phyloP scores from a whole-genome alignment of 768 basidiomycete species.

The Russula emetica region DNA sequence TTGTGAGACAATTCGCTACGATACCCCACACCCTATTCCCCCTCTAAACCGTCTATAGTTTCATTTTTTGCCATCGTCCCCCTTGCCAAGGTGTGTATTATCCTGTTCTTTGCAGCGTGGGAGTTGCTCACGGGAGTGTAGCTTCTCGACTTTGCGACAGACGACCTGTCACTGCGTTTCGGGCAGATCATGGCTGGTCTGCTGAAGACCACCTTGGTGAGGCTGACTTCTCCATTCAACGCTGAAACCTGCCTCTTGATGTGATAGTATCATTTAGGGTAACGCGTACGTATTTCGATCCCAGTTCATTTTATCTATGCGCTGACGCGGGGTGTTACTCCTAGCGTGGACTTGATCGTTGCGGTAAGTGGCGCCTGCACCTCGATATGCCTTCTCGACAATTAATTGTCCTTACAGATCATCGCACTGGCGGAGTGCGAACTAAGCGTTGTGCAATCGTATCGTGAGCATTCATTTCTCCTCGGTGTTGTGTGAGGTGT shows the following conservation, averaged over 20 bases:
- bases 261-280: conserved; percentile 24
- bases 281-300: conserved; percentile 30
- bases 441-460: conserved; percentile 44
- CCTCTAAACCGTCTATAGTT: conserved; percentile 39
- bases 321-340: conserved; percentile 1
- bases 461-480: conserved; percentile 34
- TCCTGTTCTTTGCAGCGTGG: background rate
- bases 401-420: conserved; percentile 35
- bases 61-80: conserved; percentile 81
- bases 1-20: conserved; percentile 44
- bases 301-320: background rate
- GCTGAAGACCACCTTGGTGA: conserved; percentile 76
- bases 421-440: conserved; percentile 45
- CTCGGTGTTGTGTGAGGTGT: background rate
- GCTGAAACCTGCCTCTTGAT: background rate
- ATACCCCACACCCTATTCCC: background rate
- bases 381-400: background rate
- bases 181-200: conserved; percentile 82
- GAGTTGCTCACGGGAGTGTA: conserved; percentile 31
- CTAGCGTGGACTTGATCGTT: conserved; percentile 43
- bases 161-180: conserved; percentile 75
- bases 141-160: conserved; percentile 81
- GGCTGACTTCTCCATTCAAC: conserved; percentile 14
- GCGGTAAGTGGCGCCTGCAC: conserved; percentile 33
- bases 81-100: conserved; percentile 58